Evolutionary conservation across 805 yeast species (phyloP).

Genomic region (Teunomyces gatunensis): DNA sequence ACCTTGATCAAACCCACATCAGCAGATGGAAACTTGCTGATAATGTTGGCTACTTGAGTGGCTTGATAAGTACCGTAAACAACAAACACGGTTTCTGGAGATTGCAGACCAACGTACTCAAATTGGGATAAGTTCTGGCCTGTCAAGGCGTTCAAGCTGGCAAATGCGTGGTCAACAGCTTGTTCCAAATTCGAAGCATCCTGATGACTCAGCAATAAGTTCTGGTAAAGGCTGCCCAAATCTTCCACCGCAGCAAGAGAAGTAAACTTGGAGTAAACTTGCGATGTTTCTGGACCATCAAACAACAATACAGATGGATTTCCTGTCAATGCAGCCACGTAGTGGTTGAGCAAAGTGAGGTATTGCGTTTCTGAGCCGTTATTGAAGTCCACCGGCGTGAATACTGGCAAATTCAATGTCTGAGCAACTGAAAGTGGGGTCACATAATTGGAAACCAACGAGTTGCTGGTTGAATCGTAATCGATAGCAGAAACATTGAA

Average conservation of each 20-base stretch:
- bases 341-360: slow-evolving; percentile 61
- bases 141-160: slow-evolving; percentile 49
- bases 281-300: slow-evolving; percentile 71
- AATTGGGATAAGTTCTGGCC: slow-evolving; percentile 58
- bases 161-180: slow-evolving; percentile 46
- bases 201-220: slow-evolving; percentile 29
- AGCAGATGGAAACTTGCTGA: slow-evolving; percentile 31
- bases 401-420: slow-evolving; percentile 60
- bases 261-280: slow-evolving; percentile 47
- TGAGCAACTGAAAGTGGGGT: slow-evolving; percentile 62
- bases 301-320: slow-evolving; percentile 68
- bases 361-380: slow-evolving; percentile 61
- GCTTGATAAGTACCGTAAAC: slow-evolving; percentile 74
- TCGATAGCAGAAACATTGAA: slow-evolving; percentile 77
- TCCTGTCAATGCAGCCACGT: slow-evolving; percentile 48
- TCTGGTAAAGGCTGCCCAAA: slow-evolving; percentile 36
- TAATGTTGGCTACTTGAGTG: slow-evolving; percentile 47
- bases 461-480: slow-evolving; percentile 52
- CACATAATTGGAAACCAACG: slow-evolving; percentile 63
- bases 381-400: slow-evolving; percentile 57
- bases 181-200: slow-evolving; percentile 26
- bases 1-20: slow-evolving; percentile 63
- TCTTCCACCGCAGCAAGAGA: slow-evolving; percentile 44
- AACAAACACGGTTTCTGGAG: slow-evolving; percentile 75
- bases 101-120: slow-evolving; percentile 63